Percentiles rank a stretch among this genome's conserved stretches.
Conservation (phyloP, 148 eudicot species). For the Cornus controversa region DNA sequence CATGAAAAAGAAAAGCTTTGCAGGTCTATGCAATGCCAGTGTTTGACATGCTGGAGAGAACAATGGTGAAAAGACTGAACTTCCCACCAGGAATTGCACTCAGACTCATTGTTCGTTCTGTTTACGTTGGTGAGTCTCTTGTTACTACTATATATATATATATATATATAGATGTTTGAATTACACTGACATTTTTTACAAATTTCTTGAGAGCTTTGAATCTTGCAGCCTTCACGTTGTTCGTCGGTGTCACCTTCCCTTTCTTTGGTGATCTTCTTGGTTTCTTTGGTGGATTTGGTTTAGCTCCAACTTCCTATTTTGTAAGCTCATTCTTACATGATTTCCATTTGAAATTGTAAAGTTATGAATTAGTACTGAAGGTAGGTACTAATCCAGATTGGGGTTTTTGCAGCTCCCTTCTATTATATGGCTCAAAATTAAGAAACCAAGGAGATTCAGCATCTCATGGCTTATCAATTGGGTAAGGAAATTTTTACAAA, state of each 20-base stretch:
- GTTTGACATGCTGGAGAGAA: constrained; percentile 61
- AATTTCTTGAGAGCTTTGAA: too few relatives aligned
- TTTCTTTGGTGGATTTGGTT: constrained; percentile 96
- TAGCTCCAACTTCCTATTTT: constrained; percentile 85
- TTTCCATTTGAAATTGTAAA: too few relatives aligned
- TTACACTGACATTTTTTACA: too few relatives aligned
- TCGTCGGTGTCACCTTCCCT: constrained; percentile 81
- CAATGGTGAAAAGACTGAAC: constrained; percentile 38
- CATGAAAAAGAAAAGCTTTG: neutral
- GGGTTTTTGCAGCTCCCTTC: constrained; percentile 69
- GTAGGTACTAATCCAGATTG: neutral
- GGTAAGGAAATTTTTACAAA: too few relatives aligned
- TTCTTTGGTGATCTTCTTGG: constrained; percentile 96
- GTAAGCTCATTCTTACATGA: constrained; percentile 34
- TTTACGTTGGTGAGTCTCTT: constrained; percentile 66
- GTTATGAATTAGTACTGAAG: too few relatives aligned
- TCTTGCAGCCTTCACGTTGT: constrained; percentile 65
- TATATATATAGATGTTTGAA: too few relatives aligned
- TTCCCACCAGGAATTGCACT: constrained; percentile 50
- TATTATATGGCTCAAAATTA: constrained; percentile 74
- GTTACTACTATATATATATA: too few relatives aligned
- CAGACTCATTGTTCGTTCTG: constrained; percentile 62
- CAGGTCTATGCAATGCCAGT: constrained; percentile 96
- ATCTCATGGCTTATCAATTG: constrained; percentile 51
- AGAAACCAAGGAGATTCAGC: constrained; percentile 76